Evolutionary conservation across 2,329 filamentous ascomycete species (phyloP).

Genomic region (Zymoseptoria crescenta): DNA sequence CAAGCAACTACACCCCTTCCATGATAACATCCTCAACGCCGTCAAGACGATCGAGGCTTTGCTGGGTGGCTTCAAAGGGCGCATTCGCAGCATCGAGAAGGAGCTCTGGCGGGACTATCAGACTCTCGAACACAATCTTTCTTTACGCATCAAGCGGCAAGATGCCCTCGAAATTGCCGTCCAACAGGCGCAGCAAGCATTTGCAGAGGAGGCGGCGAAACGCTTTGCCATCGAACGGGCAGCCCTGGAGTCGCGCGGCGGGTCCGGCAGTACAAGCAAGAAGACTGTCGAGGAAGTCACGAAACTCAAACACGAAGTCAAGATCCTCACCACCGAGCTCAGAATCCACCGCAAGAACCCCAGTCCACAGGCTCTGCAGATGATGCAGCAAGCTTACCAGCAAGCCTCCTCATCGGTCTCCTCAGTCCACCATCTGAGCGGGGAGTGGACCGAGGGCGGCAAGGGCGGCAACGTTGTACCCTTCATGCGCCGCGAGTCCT

Average conservation of each 20-base stretch:
- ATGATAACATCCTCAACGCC: slow-evolving; percentile 78
- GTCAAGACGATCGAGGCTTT: slow-evolving; percentile 81
- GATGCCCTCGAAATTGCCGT: slow-evolving; percentile 78
- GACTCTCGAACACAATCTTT: slow-evolving; percentile 70
- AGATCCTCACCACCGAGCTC: slow-evolving; percentile 52
- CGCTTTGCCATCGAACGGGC: slow-evolving; percentile 26
- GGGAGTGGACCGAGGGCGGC: background rate
- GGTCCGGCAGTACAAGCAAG: slow-evolving; percentile 29
- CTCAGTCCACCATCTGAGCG: background rate
- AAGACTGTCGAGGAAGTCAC: slow-evolving; percentile 47
- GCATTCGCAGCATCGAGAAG: slow-evolving; percentile 78
- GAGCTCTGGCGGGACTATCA: slow-evolving; percentile 90
- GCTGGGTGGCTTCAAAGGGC: slow-evolving; percentile 66
- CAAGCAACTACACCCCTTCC: slow-evolving; percentile 79
- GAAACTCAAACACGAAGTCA: slow-evolving; percentile 53
- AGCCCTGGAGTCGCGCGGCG: slow-evolving; percentile 9
- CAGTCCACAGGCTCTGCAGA: slow-evolving; percentile 27
- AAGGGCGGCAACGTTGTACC: slow-evolving; percentile 7
- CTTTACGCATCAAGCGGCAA: slow-evolving; percentile 72
- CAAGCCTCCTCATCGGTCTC: background rate
- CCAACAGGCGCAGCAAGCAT: slow-evolving; percentile 47
- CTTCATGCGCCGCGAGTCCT: slow-evolving; percentile 16
- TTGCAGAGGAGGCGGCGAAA: slow-evolving; percentile 14
- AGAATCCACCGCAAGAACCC: slow-evolving; percentile 52
- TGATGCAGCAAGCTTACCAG: slow-evolving; percentile 23